A percentile compares a stretch with the other conserved stretches of the same genome.
These are phyloP conservation scores for Penicillium pulvis DNA, from an alignment of 495 filamentous ascomycete genomes.

Conservation along the genomic window DNA sequence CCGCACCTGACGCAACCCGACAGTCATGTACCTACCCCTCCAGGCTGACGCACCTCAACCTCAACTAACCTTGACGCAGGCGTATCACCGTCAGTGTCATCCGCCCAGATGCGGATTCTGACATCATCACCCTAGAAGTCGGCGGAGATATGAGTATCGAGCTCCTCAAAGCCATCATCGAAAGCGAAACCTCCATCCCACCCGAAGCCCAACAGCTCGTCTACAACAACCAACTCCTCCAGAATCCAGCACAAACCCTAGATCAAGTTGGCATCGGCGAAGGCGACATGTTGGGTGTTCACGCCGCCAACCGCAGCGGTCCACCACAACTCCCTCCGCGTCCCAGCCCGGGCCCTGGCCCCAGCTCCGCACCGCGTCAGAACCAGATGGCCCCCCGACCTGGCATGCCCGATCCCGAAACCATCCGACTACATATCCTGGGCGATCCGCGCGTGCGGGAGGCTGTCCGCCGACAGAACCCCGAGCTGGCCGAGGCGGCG, in stretches of 20 bases:
- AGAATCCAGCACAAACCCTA: constrained; percentile 75
- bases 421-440: constrained; percentile 77
- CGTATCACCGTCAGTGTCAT: constrained; percentile 86
- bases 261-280: constrained; percentile 79
- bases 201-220: constrained; percentile 62
- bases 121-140: constrained; percentile 83
- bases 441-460: constrained; percentile 72
- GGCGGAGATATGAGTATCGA: constrained; percentile 80
- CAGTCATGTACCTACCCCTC: neutral
- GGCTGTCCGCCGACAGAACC: constrained; percentile 67
- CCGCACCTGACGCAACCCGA: neutral
- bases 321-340: constrained; percentile 7
- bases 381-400: constrained; percentile 32
- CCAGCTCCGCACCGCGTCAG: constrained; percentile 30
- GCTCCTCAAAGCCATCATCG: constrained; percentile 82
- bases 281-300: constrained; percentile 89
- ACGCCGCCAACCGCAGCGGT: constrained; percentile 53
- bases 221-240: constrained; percentile 84
- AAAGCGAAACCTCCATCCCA: constrained; percentile 60
- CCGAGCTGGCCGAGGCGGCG: constrained; percentile 74
- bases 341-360: constrained; percentile 8
- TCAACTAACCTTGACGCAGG: constrained; percentile 31
- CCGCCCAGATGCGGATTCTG: constrained; percentile 70
- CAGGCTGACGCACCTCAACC: neutral
- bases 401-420: constrained; percentile 69